These are phyloP conservation scores for Aspergillus fructus DNA, from an alignment of 2,329 filamentous ascomycete genomes.

Conservation along the genomic window DNA sequence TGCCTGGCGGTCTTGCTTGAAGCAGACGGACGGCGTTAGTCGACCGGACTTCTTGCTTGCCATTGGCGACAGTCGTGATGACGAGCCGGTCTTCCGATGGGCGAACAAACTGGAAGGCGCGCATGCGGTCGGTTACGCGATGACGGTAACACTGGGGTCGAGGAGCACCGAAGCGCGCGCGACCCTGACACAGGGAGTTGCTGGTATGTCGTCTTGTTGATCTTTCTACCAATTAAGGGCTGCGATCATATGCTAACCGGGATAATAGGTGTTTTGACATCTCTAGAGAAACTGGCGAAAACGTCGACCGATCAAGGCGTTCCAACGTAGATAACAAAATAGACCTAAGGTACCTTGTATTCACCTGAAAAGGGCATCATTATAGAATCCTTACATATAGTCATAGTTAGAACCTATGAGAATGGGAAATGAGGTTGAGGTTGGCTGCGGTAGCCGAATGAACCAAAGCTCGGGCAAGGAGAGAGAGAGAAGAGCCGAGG, in stretches of 20 bases:
- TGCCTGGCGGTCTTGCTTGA: conserved; percentile 67
- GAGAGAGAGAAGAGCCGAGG: conserved; percentile 3
- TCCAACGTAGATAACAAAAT: neutral
- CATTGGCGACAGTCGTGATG: conserved; percentile 85
- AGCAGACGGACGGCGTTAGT: conserved; percentile 42
- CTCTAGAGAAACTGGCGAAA: conserved; percentile 52
- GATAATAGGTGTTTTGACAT: conserved; percentile 50
- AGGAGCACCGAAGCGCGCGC: conserved; percentile 84
- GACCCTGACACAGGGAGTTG: conserved; percentile 87
- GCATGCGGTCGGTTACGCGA: conserved; percentile 64
- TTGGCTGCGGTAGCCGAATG: neutral
- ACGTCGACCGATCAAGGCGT: conserved; percentile 14
- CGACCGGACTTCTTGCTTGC: conserved; percentile 82
- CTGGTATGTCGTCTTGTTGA: conserved; percentile 59
- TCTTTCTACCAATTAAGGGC: neutral
- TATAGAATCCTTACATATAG: neutral
- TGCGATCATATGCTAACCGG: neutral
- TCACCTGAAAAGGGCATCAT: neutral
- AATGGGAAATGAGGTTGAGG: neutral
- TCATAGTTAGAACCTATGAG: neutral
- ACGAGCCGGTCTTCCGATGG: conserved; percentile 93
- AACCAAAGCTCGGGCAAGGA: conserved; percentile 2
- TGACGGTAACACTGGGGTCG: conserved; percentile 82
- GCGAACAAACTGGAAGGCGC: conserved; percentile 71
- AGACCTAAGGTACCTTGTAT: neutral